Evolutionary conservation across 192 early-diverging fungal species (phyloP), one percentile per base, ranked within the genome.

Genomic region (Coemansia sp.): DNA sequence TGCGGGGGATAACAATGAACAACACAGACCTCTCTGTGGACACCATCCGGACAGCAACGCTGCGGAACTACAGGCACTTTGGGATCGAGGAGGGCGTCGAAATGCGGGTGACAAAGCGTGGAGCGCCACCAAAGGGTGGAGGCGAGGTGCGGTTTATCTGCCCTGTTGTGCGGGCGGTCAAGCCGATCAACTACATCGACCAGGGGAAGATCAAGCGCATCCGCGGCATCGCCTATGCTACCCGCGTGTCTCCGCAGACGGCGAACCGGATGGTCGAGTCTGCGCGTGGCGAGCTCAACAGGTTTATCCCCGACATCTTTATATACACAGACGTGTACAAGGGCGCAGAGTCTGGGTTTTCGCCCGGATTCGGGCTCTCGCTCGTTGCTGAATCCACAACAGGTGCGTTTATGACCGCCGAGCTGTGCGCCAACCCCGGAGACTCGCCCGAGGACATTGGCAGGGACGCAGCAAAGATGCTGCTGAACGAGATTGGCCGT

Each of bases 241-340:
- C 94, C 3, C 84, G 97, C 3, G 93, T 99, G 19, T 92, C 92
- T 13, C 97, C 97, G 29, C 92, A 94, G 65, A 92, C 91, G 63
- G 90, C 97, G 27, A 99, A 98, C 81, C 89, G 97, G 30, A 85
- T 96, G 57, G 90, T 92, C 4, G 91, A 97, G 64, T 80, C 94
- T 5, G 92, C 94, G 22, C 81, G 97, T 44, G 79, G 85, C 5
- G 82, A 94, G 64, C 79, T 99, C 54, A 97, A 95, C 54, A 85
- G 87, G 60, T 98, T 90, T 74, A 96, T 98, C 61, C 95, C 95
- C 6, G 95, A 99, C 70, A 91, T 99, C 33, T 97, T 96, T 68
- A 89, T 99, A 55, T 97, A 95, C 76, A 95, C 97, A 25, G 97
- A 98, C 79, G 92, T 96, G 47, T 97, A 91, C 74, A 94, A 95